These are phyloP conservation scores for Lineolata rhizophorae DNA, from an alignment of 495 filamentous ascomycete species.

Conservation along the genomic window DNA sequence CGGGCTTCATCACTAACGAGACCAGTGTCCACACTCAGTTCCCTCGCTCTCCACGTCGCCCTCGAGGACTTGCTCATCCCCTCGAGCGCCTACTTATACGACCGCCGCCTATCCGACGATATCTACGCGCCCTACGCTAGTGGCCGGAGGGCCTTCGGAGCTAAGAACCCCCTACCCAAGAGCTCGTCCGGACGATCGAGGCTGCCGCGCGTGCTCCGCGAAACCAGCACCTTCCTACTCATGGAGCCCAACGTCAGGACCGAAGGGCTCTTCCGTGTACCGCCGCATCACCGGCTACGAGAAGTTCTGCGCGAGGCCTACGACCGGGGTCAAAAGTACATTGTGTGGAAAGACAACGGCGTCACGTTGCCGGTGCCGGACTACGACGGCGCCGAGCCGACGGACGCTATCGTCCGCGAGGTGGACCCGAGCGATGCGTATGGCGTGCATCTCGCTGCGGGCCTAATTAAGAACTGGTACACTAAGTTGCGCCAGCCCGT, in stretches of 20 bases:
- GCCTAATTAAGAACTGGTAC: slow-evolving; percentile 33
- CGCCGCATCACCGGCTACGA: slow-evolving; percentile 22
- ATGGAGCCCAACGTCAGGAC: slow-evolving; percentile 20
- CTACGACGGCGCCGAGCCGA: slow-evolving; percentile 10
- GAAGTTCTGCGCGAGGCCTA: slow-evolving; percentile 30
- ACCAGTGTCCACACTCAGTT: slow-evolving; percentile 25
- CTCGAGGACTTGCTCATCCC: slow-evolving; percentile 29
- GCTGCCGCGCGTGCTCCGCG: slow-evolving; percentile 27
- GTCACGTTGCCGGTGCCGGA: slow-evolving; percentile 13
- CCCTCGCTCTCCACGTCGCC: slow-evolving; percentile 24
- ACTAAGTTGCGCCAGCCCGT: slow-evolving; percentile 28
- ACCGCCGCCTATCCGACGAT: slow-evolving; percentile 23
- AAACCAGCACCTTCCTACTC: slow-evolving; percentile 28
- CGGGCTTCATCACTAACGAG: neutral
- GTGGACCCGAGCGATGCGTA: slow-evolving; percentile 25
- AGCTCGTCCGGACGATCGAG: slow-evolving; percentile 18
- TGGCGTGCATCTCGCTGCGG: slow-evolving; percentile 26
- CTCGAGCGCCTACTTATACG: slow-evolving; percentile 28
- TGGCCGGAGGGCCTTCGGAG: slow-evolving; percentile 22
- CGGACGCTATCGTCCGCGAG: slow-evolving; percentile 17
- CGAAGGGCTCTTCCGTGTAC: slow-evolving; percentile 30
- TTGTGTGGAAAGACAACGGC: slow-evolving; percentile 24
- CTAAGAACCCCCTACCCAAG: slow-evolving; percentile 21
- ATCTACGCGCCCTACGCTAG: slow-evolving; percentile 28
- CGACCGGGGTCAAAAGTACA: slow-evolving; percentile 28